Evolutionary conservation across 495 filamentous ascomycete species (phyloP), one percentile per base, ranked within the genome.

Genomic region (Recurvomyces mirabilis): DNA sequence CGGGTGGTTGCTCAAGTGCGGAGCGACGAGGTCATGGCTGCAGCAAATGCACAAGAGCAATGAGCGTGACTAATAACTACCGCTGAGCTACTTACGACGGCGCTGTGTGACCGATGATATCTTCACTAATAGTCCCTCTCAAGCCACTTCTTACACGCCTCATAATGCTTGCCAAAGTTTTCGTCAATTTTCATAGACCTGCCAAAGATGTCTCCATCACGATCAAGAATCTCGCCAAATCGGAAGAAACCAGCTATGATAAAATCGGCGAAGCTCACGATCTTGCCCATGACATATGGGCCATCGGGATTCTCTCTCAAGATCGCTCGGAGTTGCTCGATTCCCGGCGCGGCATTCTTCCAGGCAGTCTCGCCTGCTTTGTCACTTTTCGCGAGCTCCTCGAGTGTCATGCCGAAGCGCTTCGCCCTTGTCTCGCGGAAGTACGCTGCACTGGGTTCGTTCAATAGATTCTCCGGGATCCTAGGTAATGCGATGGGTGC

Each of bases 291-390:
- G 63, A 61, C 49, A 62, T 79, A 18, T 67, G 72, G 1, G 71
- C 78, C 12, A 62, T 64, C 35, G 61, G 67, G 66, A 53, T 75
- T 26, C 73, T 68, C 57, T 63, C 65, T n/a, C 57, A 80, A 43
- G 50, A 76, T 23, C 1, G 41, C 67, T 22, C 66, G 72, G 17
- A 71, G 38, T 36, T 67, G 57, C 34, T 58, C 46, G 11, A 75
- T 18, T 0, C 44, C 32, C n/a, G 61, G 53, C 52, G 57, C 55
- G 0, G 61, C 67, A 0, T 38, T 45, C 14, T 61, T 49, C 63
- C 63, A 77, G 1, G 56, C 61, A 5, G 40, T 34, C 15, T 63
- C 56, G 46, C 56, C 55, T 0, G 60, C 67, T 0, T 43, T 46
- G 13, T 63, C 54, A 40, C 60, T 55, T 42, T 56, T 40, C 46